phyloP scores from a whole-genome alignment of 257 asterid genomes.

The Vinca minor region DNA sequence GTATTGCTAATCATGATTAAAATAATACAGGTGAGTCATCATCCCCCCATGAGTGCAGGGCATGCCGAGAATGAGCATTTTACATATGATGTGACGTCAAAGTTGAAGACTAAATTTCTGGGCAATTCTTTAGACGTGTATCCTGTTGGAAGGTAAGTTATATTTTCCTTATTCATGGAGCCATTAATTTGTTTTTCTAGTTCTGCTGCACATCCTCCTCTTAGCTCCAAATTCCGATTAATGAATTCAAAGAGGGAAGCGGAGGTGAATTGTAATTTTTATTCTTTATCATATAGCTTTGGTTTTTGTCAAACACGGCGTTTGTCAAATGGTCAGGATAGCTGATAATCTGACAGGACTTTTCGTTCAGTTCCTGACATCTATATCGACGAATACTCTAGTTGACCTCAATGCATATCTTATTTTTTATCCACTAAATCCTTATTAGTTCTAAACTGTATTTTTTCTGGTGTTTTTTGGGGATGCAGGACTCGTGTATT shows the following conservation, averaged over 20 bases:
- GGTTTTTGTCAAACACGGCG: no score
- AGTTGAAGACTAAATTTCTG: constrained; percentile 77
- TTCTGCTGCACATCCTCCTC: not conserved
- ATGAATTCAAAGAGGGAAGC: not conserved
- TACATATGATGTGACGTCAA: constrained; percentile 82
- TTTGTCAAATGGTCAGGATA: not conserved
- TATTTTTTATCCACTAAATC: not conserved
- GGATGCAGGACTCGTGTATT: constrained; percentile 76
- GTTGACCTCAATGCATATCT: not conserved
- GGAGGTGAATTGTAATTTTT: no score
- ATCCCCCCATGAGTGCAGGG: constrained; percentile 97
- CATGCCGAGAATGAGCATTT: constrained; percentile 96
- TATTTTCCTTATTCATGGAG: not conserved
- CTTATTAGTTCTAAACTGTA: not conserved
- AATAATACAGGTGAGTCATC: constrained; percentile 52
- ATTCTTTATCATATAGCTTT: no score
- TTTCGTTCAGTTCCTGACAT: not conserved
- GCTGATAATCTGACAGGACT: not conserved
- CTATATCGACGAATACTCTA: not conserved
- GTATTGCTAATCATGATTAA: not conserved
- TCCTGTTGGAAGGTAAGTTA: constrained; percentile 90
- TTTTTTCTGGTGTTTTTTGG: not conserved
- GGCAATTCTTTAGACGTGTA: constrained; percentile 92
- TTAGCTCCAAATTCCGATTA: constrained; percentile 4
- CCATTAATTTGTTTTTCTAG: not conserved